Evolutionary conservation across 2,329 filamentous ascomycete species (phyloP), one percentile per base, ranked within the genome.

Genomic region (Aspergillus candidus): DNA sequence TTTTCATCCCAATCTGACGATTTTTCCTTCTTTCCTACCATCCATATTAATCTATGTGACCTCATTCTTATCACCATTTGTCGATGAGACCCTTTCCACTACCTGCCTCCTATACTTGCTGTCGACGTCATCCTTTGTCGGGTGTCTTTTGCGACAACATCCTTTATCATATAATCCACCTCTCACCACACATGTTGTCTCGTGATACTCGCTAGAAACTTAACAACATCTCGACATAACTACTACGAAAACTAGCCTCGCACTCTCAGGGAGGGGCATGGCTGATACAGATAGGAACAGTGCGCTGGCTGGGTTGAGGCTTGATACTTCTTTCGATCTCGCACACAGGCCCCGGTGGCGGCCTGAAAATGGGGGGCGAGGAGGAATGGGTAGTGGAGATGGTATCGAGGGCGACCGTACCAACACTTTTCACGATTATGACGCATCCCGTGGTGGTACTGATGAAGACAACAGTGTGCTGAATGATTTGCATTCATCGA

Each of bases 401-500:
- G 63, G 58, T 60, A 62, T 63, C 58, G 61, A 64, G 53, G 61
- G 59, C 60, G 60, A 64, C 54, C 57, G 55, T 57, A 62, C 56
- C 56, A 63, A 62, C 51, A 55, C 51, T 48, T 58, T 56, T 57
- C 52, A 60, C 56, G 59, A 63, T 53, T 57, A 56, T 56, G 49
- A 48, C 53, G 57, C 58, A 55, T 59, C 48, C 40, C 51, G 57
- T 57, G 57, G 56, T 55, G 61, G 59, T 60, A 61, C 63, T 61
- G 62, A 69, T 63, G 57, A 65, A 59, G 63, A 66, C 53, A 59
- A 51, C 56, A 63, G 61, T 61, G 56, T 62, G 40, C 56, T 67
- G 52, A 66, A 52, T 51, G 62, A 64, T 49, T 54, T 68, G 41
- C 65, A 69, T 59, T 68, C 65, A 49, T 62, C 59, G 36, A 72